Evolutionary conservation across 768 basidiomycete genomes (phyloP), one percentile per base, ranked within the genome.

Genomic region (Naganishia antarctica): DNA sequence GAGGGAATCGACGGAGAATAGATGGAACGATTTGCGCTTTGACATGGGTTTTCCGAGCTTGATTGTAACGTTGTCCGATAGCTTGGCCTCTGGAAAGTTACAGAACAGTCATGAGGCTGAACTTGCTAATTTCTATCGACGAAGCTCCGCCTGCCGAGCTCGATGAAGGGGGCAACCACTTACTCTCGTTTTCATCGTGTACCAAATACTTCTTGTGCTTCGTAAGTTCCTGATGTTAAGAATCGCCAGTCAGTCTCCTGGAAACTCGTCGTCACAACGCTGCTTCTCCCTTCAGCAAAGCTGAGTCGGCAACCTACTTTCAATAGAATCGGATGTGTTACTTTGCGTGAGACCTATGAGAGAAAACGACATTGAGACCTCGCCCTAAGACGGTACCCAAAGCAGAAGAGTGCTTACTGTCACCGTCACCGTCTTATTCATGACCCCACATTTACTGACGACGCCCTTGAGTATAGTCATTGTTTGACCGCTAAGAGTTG

Each of bases 351-450:
- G 25, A 74, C 70, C 71, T 72, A 41, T 25, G 13, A 40, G 12
- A 40, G 29, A 26, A 34, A 32, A 45, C 21, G 32, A 43, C 43
- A 25, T 12, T 16, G n/a, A n/a, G n/a, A n/a, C n/a, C n/a, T n/a
- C n/a, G n/a, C n/a, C n/a, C n/a, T n/a, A n/a, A n/a, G n/a, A n/a
- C n/a, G n/a, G n/a, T n/a, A n/a, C n/a, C n/a, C n/a, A n/a, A n/a
- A n/a, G n/a, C n/a, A n/a, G n/a, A n/a, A 47, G 21, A 7, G 1
- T 23, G 68, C 73, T 44, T 53, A 74, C 74, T 5, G 71, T 73
- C 13, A 76, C 75, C 4, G 75, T 74, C n/a, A 71, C 68, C 26
- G 75, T 76, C 64, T 74, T 76, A 37, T 65, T 65, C 75, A 76
- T 76, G 16, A 65, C 71, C 26, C 73, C 73, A 15, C 70, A 66